Conservation (phyloP, 2,329 filamentous ascomycete species). For the Davidsoniella virescens region DNA sequence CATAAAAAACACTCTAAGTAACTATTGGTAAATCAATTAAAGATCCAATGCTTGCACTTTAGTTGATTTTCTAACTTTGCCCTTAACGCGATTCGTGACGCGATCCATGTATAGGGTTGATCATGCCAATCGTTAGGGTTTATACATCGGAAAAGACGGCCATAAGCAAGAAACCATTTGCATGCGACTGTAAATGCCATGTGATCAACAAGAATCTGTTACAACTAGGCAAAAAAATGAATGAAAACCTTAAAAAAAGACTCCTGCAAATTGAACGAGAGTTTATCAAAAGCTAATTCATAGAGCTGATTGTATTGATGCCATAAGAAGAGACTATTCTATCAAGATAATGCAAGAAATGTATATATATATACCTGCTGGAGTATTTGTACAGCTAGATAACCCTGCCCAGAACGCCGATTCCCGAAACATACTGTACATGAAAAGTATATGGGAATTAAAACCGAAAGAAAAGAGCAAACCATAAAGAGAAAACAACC, state of each 20-base stretch:
- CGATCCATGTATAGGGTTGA: neutral
- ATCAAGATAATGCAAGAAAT: neutral
- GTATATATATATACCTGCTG: neutral
- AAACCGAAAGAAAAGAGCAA: neutral
- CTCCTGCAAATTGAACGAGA: too few relatives aligned
- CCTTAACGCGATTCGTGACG: constrained; percentile 6
- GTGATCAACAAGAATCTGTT: too few relatives aligned
- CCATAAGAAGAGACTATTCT: too few relatives aligned
- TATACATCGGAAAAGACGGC: too few relatives aligned
- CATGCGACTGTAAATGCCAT: too few relatives aligned
- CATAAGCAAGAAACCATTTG: too few relatives aligned
- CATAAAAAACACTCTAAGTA: too few relatives aligned
- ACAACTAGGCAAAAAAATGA: too few relatives aligned
- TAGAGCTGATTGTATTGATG: neutral
- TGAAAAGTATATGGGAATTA: neutral
- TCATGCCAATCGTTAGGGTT: neutral
- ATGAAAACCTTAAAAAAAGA: too few relatives aligned
- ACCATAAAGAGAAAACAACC: neutral
- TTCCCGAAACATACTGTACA: neutral
- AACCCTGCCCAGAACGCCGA: neutral
- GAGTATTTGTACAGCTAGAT: neutral
- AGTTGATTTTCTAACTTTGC: too few relatives aligned
- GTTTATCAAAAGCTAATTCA: neutral
- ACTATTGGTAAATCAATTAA: too few relatives aligned
- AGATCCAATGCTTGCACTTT: too few relatives aligned